Conservation (phyloP, 805 yeast genomes). For the Wickerhamiella brachini region DNA sequence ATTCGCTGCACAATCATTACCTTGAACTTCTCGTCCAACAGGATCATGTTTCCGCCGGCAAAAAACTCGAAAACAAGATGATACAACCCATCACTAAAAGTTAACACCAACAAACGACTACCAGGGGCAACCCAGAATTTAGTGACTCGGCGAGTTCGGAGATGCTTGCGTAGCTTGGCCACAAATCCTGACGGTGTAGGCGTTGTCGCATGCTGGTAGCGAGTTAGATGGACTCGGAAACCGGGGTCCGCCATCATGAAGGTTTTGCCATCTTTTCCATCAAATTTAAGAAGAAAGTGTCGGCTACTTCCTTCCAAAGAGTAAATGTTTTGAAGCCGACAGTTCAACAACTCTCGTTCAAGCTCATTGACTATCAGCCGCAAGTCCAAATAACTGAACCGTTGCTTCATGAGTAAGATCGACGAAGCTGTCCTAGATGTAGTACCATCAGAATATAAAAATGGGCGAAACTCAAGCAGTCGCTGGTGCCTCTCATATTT, state of each 20-base stretch:
- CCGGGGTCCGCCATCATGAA: conserved; percentile 77
- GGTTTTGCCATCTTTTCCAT: conserved; percentile 69
- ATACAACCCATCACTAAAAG: conserved; percentile 68
- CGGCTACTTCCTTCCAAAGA: conserved; percentile 58
- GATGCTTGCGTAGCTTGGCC: conserved; percentile 70
- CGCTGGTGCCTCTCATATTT: no score
- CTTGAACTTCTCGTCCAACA: conserved; percentile 53
- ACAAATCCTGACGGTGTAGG: conserved; percentile 78
- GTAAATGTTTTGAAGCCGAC: conserved; percentile 73
- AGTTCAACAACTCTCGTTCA: conserved; percentile 39
- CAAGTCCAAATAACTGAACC: conserved; percentile 74
- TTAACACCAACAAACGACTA: conserved; percentile 72
- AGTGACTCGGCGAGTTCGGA: conserved; percentile 66
- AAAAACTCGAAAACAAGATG: conserved; percentile 81
- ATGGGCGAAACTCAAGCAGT: no score
- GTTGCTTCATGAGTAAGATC: conserved; percentile 39
- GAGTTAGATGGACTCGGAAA: conserved; percentile 61
- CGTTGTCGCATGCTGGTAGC: conserved; percentile 67
- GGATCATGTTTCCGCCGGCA: conserved; percentile 83
- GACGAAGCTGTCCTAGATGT: no score
- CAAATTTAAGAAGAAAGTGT: conserved; percentile 67
- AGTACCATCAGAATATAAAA: no score
- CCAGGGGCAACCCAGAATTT: conserved; percentile 58
- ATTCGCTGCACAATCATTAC: conserved; percentile 66
- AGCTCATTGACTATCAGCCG: conserved; percentile 59